Conservation (phyloP, 441 rosid genomes). For the Arabidopsis lyrata region DNA sequence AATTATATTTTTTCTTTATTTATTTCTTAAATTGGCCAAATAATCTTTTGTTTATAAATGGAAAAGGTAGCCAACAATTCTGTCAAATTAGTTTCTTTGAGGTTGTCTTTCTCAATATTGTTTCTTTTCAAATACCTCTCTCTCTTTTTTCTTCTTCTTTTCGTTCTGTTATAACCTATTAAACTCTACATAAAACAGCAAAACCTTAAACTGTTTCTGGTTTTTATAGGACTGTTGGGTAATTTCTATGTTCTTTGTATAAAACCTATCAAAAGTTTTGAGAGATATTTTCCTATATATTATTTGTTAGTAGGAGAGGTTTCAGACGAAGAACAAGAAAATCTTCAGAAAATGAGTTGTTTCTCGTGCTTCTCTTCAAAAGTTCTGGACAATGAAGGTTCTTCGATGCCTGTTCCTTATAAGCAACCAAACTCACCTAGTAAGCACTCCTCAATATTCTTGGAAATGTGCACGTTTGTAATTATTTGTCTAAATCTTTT, state of each 20-base stretch:
- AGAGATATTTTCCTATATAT: constrained; percentile 2
- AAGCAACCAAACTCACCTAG: constrained; percentile 27
- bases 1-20: neutral
- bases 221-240: neutral
- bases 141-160: neutral
- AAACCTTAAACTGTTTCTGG: constrained; percentile 16
- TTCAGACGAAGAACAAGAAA: constrained; percentile 10
- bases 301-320: neutral
- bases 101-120: constrained; percentile 2
- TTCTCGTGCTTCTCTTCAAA: constrained; percentile 84
- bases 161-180: constrained; percentile 36
- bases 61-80: constrained; percentile 30
- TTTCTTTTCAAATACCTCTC: neutral
- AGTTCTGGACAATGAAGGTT: constrained; percentile 54
- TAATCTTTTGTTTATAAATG: constrained; percentile 5
- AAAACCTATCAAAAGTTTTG: constrained; percentile 3
- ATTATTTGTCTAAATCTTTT: neutral
- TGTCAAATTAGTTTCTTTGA: constrained; percentile 7
- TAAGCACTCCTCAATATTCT: constrained; percentile 17
- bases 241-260: constrained; percentile 12
- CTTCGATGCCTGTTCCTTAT: constrained; percentile 40
- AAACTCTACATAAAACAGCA: constrained; percentile 24
- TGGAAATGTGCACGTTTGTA: neutral
- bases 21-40: neutral
- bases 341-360: constrained; percentile 69